Conservation (phyloP, 805 yeast species). For the Tetrapisispora pingtungensis region DNA sequence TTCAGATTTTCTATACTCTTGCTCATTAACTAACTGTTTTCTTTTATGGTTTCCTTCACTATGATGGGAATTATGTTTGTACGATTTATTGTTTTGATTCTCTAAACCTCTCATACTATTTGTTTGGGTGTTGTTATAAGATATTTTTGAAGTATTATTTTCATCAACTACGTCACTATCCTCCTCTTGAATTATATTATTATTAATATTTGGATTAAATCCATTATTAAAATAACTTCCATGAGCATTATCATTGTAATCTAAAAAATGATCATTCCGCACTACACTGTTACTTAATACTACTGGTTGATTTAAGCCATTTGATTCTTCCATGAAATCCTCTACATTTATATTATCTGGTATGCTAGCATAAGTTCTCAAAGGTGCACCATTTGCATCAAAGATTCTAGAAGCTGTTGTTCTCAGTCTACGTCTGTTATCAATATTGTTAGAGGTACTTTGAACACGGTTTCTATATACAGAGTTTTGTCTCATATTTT, state of each 20-base stretch:
- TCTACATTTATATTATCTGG: conserved; percentile 47
- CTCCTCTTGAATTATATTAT: conserved; percentile 16
- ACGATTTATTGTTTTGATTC: not conserved
- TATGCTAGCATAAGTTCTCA: conserved; percentile 62
- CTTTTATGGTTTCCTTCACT: conserved; percentile 1
- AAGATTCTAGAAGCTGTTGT: conserved; percentile 67
- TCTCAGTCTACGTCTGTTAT: conserved; percentile 33
- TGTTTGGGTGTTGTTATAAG: not conserved
- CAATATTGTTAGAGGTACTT: conserved; percentile 5
- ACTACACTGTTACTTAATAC: not conserved
- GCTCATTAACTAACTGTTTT: not conserved
- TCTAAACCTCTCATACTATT: not conserved
- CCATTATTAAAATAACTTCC: not conserved
- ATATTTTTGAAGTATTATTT: not conserved
- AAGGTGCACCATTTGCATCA: conserved; percentile 62
- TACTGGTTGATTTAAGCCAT: not conserved
- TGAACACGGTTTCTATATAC: conserved; percentile 2
- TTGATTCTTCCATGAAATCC: conserved; percentile 30
- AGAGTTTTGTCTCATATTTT: not conserved
- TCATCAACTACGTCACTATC: conserved; percentile 2
- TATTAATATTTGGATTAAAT: conserved; percentile 4
- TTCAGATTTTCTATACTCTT: conserved; percentile 1
- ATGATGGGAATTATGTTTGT: not conserved
- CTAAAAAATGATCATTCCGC: not conserved
- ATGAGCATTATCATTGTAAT: not conserved